phyloP scores from a whole-genome alignment of 257 asterid genomes.

The Solanum boliviense region DNA sequence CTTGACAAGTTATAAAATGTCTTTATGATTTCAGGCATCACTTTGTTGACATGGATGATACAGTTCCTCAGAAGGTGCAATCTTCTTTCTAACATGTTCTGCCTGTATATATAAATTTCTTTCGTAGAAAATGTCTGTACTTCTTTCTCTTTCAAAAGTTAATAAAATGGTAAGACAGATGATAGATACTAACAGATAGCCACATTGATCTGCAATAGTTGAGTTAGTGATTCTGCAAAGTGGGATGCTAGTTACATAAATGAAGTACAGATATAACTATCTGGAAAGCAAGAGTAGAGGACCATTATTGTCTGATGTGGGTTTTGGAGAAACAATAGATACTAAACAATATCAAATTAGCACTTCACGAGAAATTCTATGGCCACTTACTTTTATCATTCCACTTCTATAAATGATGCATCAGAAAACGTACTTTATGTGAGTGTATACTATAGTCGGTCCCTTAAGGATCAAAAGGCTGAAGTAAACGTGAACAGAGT shows the following conservation, averaged over 20 bases:
- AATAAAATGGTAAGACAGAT: neutral
- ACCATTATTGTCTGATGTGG: neutral
- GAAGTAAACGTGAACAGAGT: neutral
- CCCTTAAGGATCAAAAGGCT: neutral
- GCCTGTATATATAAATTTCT: neutral
- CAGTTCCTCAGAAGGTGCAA: constrained; percentile 42
- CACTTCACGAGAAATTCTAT: neutral
- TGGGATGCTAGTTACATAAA: neutral
- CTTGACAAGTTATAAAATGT: neutral
- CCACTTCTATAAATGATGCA: neutral
- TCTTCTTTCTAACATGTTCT: neutral
- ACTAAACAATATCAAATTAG: neutral
- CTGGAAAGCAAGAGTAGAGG: neutral
- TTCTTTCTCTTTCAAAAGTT: neutral
- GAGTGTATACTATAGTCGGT: neutral
- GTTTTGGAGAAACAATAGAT: neutral
- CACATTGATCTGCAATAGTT: neutral
- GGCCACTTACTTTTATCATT: neutral
- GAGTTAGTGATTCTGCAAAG: neutral
- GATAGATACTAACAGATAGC: neutral
- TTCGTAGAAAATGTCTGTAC: neutral
- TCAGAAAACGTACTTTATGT: neutral
- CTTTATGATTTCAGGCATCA: constrained; percentile 31
- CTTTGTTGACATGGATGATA: constrained; percentile 35
- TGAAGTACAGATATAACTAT: neutral